Conservation (phyloP, 2,329 filamentous ascomycete species). For the Pseudopyricularia cyperi region DNA sequence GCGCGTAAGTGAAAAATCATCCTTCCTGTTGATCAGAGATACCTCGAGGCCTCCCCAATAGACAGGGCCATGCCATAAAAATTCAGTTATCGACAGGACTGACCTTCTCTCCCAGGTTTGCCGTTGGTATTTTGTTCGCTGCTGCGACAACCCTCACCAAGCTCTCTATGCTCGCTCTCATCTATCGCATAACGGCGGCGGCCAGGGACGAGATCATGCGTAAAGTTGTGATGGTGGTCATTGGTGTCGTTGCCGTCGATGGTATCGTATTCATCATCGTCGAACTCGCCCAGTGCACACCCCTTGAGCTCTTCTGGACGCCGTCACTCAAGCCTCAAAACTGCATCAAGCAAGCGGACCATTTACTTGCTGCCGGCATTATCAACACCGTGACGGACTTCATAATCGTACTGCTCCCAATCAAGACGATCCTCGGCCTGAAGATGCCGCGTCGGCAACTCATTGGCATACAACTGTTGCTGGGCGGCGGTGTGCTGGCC, state of each 20-base stretch:
- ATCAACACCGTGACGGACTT: constrained; percentile 49
- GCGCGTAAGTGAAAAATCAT: constrained; percentile 11
- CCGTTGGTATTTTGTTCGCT: constrained; percentile 22
- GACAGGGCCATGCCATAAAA: not conserved
- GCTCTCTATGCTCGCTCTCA: constrained; percentile 24
- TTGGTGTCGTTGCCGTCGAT: constrained; percentile 15
- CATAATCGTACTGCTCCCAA: constrained; percentile 36
- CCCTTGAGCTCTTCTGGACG: constrained; percentile 24
- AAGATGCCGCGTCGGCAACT: constrained; percentile 33
- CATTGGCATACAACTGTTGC: constrained; percentile 29
- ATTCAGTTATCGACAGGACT: not conserved
- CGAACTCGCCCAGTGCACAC: constrained; percentile 24
- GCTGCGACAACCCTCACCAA: constrained; percentile 24
- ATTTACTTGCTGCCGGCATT: constrained; percentile 39
- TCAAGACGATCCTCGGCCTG: constrained; percentile 29
- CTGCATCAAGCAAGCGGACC: constrained; percentile 34
- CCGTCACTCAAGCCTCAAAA: constrained; percentile 17
- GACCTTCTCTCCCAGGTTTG: constrained; percentile 11
- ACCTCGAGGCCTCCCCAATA: not conserved
- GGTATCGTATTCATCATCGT: constrained; percentile 21
- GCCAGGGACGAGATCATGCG: constrained; percentile 17
- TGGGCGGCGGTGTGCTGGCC: constrained; percentile 36
- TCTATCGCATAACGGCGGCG: constrained; percentile 20
- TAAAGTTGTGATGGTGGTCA: constrained; percentile 15
- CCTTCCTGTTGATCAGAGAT: not conserved